Percentiles rank a stretch among this genome's conserved stretches.
These are phyloP conservation scores for Talaromyces wortmannii DNA, from an alignment of 495 filamentous ascomycete genomes.

Conservation along the genomic window DNA sequence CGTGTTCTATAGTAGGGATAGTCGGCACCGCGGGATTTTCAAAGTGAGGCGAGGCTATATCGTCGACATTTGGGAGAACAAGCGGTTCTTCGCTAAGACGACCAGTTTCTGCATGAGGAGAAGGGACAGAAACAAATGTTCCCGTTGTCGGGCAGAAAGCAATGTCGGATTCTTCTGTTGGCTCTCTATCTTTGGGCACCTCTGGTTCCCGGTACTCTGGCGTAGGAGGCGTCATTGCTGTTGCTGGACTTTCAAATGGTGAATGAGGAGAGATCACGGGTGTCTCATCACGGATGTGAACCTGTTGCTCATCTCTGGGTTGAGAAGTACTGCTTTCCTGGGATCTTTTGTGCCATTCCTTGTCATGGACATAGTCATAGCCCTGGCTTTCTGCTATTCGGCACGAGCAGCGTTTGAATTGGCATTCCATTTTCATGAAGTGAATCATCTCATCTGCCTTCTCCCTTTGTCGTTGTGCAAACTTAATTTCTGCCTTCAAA, in stretches of 20 bases:
- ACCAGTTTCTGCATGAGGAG: constrained; percentile 15
- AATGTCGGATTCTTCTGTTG: constrained; percentile 27
- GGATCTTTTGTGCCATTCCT: constrained; percentile 8
- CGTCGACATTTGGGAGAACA: constrained; percentile 1
- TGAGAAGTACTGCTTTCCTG: neutral
- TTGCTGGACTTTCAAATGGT: constrained; percentile 1
- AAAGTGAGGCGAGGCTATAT: neutral
- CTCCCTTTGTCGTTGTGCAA: constrained; percentile 57
- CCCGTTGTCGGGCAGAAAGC: constrained; percentile 43
- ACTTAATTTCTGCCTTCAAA: constrained; percentile 53
- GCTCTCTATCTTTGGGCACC: constrained; percentile 17
- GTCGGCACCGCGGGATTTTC: neutral
- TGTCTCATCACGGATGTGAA: neutral
- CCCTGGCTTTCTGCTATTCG: constrained; percentile 45
- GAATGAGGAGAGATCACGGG: constrained; percentile 2
- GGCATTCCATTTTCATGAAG: constrained; percentile 79
- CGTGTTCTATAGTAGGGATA: neutral
- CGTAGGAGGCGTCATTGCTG: constrained; percentile 6
- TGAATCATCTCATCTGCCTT: constrained; percentile 67
- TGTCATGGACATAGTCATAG: constrained; percentile 44
- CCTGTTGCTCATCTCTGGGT: neutral
- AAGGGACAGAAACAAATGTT: constrained; percentile 40
- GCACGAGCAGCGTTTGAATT: constrained; percentile 64
- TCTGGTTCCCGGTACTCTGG: constrained; percentile 9
- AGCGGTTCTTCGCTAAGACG: constrained; percentile 1